A percentile compares a stretch with the other conserved stretches of the same genome.
These are phyloP conservation scores for Fusarium devonianum DNA, from an alignment of 2,329 filamentous ascomycete genomes.

Conservation along the genomic window DNA sequence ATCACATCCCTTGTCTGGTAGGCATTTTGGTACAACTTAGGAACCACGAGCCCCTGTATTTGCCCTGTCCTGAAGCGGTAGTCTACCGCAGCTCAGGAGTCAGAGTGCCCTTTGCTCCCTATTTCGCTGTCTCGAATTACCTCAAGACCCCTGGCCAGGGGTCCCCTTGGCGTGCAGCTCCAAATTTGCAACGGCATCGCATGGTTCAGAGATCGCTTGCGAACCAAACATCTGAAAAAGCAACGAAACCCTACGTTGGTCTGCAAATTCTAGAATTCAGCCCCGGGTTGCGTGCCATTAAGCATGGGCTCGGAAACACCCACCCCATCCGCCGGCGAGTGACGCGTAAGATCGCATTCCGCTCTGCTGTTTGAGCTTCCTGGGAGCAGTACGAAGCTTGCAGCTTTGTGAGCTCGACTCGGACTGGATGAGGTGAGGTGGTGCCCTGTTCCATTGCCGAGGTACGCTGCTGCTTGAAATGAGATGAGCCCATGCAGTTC, in stretches of 20 bases:
- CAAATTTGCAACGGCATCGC: constrained; percentile 41
- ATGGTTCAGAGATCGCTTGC: constrained; percentile 20
- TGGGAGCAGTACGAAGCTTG: neutral
- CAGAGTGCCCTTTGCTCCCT: constrained; percentile 26
- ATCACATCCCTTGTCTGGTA: neutral
- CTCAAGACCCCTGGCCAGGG: constrained; percentile 38
- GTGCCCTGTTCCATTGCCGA: neutral
- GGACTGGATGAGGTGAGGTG: too few relatives aligned
- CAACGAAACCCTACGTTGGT: constrained; percentile 31
- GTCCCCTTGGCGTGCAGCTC: constrained; percentile 38
- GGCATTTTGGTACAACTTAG: constrained; percentile 17
- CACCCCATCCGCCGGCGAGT: constrained; percentile 13
- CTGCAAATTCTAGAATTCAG: constrained; percentile 28
- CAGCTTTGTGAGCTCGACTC: neutral
- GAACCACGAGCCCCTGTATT: constrained; percentile 15
- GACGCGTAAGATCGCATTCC: constrained; percentile 17
- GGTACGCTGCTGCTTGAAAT: neutral
- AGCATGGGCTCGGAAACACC: constrained; percentile 18
- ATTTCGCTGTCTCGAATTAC: constrained; percentile 28
- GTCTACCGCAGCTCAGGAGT: constrained; percentile 22
- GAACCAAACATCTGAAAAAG: constrained; percentile 26
- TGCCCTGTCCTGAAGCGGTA: constrained; percentile 22
- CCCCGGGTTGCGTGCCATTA: constrained; percentile 24
- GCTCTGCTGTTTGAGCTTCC: constrained; percentile 24
- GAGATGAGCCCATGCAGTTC: too few relatives aligned